Evolutionary conservation across 225 moss, liverwort and hornwort genomes (phyloP).

Genomic region (Sphagnum tenellum): DNA sequence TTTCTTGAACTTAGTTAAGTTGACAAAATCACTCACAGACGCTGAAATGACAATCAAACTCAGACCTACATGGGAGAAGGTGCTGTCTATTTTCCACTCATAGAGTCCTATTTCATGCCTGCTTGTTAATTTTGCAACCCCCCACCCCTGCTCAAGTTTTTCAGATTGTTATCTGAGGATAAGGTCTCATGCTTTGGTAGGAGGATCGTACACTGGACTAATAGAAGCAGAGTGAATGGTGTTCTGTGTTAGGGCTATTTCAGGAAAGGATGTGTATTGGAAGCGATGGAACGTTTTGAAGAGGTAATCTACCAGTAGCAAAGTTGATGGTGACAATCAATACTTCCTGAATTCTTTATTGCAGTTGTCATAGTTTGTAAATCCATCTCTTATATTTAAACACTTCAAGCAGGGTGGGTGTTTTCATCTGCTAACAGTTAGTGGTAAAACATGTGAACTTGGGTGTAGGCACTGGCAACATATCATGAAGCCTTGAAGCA

Average conservation of each 20-base stretch:
- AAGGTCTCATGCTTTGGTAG: neutral
- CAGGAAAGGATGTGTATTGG: conserved; percentile 96
- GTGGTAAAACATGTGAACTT: neutral
- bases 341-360: no score
- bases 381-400: no score
- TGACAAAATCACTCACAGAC: conserved; percentile 91
- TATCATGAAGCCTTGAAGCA: conserved; percentile 69
- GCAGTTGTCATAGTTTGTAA: no score
- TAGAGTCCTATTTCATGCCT: no score
- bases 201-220: conserved; percentile 10
- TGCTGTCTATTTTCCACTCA: conserved; percentile 12
- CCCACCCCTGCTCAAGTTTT: no score
- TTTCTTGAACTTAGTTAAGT: conserved; percentile 79
- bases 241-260: conserved; percentile 85
- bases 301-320: conserved; percentile 36
- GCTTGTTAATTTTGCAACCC: no score
- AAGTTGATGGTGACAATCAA: no score
- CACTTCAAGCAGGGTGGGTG: no score
- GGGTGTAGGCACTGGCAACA: conserved; percentile 64
- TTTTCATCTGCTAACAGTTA: no score
- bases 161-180: conserved; percentile 8
- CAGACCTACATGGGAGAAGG: conserved; percentile 98
- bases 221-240: conserved; percentile 32
- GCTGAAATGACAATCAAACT: conserved; percentile 92
- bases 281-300: conserved; percentile 87